Conservation (phyloP, 2,329 filamentous ascomycete genomes). For the Penicillium oxalicum region DNA sequence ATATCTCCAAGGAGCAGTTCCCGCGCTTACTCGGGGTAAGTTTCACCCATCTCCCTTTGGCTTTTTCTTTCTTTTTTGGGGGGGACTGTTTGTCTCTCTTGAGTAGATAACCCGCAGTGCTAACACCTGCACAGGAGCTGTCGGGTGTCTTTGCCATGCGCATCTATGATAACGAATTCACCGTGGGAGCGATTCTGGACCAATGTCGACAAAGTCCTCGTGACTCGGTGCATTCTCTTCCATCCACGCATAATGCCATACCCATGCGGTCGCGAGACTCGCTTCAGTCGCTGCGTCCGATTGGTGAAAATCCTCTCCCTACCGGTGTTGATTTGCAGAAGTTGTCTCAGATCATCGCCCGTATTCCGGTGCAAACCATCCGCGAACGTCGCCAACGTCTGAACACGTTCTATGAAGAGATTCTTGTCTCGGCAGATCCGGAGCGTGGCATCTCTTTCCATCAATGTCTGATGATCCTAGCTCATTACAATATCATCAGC, state of each 20-base stretch:
- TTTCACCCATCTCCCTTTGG: neutral
- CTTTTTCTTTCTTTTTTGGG: neutral
- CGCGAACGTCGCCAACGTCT: slow-evolving; percentile 69
- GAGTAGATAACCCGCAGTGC: no score
- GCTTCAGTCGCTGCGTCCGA: neutral
- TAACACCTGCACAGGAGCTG: slow-evolving; percentile 53
- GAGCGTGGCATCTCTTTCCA: slow-evolving; percentile 89
- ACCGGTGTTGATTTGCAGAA: slow-evolving; percentile 65
- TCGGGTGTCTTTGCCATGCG: slow-evolving; percentile 97
- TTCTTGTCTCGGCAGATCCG: slow-evolving; percentile 85
- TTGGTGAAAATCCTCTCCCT: slow-evolving; percentile 26
- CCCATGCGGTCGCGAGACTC: slow-evolving; percentile 2
- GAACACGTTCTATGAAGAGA: slow-evolving; percentile 95
- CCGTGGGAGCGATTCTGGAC: slow-evolving; percentile 78
- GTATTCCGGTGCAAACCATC: slow-evolving; percentile 70
- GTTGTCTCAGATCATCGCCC: slow-evolving; percentile 65
- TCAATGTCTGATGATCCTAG: slow-evolving; percentile 85
- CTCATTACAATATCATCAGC: slow-evolving; percentile 97
- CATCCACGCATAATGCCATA: slow-evolving; percentile 4
- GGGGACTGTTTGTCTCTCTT: no score
- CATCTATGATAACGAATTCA: slow-evolving; percentile 87
- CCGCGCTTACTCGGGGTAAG: slow-evolving; percentile 74
- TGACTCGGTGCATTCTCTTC: slow-evolving; percentile 29
- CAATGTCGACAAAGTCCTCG: slow-evolving; percentile 62
- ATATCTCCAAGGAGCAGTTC: slow-evolving; percentile 83